Percentiles rank a stretch among this genome's conserved stretches.
These are phyloP conservation scores for Komagataella pastoris DNA, from an alignment of 805 yeast genomes.

Conservation along the genomic window DNA sequence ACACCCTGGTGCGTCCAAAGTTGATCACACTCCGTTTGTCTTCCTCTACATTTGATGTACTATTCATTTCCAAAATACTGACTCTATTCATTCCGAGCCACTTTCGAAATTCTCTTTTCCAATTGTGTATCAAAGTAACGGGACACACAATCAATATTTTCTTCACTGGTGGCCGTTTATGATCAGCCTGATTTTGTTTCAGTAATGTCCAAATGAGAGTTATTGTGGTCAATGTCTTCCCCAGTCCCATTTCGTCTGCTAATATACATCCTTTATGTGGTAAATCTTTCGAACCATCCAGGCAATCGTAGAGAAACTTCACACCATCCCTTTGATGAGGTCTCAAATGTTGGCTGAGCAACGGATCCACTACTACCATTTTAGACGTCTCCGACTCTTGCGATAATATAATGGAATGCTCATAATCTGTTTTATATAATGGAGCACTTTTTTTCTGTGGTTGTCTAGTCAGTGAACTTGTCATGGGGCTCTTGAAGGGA, in stretches of 20 bases:
- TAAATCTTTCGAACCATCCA: slow-evolving; percentile 46
- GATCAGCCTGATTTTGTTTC: slow-evolving; percentile 42
- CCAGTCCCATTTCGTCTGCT: slow-evolving; percentile 97
- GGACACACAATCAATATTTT: slow-evolving; percentile 82
- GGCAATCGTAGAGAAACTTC: slow-evolving; percentile 65
- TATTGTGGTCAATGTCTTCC: slow-evolving; percentile 81
- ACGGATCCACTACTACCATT: slow-evolving; percentile 51
- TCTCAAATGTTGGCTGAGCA: slow-evolving; percentile 38
- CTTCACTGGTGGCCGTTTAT: slow-evolving; percentile 23
- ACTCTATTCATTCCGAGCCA: slow-evolving; percentile 66
- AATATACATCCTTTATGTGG: slow-evolving; percentile 60
- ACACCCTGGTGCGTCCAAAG: slow-evolving; percentile 56
- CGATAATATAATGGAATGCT: background rate
- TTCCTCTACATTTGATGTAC: slow-evolving; percentile 31
- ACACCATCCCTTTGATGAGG: slow-evolving; percentile 86
- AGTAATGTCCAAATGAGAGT: slow-evolving; percentile 73
- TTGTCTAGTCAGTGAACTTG: slow-evolving; percentile 10
- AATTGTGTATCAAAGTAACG: slow-evolving; percentile 74
- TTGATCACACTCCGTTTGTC: slow-evolving; percentile 44
- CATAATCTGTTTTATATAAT: background rate
- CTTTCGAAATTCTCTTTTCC: slow-evolving; percentile 80
- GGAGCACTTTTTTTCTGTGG: slow-evolving; percentile 2
- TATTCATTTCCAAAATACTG: slow-evolving; percentile 50
- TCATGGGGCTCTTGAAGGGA: background rate
- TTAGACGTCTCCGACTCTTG: background rate